Evolutionary conservation across 495 filamentous ascomycete species (phyloP).

Genomic region (Bacidia gigantensis): DNA sequence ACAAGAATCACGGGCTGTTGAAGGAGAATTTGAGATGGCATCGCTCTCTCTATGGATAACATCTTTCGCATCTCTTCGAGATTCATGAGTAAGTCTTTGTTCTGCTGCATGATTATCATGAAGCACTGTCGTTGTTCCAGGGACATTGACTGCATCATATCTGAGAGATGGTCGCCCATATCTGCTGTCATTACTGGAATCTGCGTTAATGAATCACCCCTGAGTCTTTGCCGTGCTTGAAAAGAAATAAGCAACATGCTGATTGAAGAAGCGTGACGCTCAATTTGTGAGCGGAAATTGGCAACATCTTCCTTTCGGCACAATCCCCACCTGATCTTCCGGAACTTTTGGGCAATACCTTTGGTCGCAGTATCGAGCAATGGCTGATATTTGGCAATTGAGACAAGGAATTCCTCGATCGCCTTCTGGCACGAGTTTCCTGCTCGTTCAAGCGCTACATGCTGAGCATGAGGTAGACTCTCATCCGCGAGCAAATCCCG

Average conservation of each 20-base stretch:
- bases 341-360: slow-evolving; percentile 8
- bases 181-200: not conserved
- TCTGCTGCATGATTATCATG: slow-evolving; percentile 12
- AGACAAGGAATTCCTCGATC: slow-evolving; percentile 16
- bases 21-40: slow-evolving; percentile 18
- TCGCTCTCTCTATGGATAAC: slow-evolving; percentile 4
- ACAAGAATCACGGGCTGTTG: slow-evolving; percentile 19
- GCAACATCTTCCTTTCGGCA: slow-evolving; percentile 21
- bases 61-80: slow-evolving; percentile 13
- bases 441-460: slow-evolving; percentile 11
- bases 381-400: slow-evolving; percentile 16
- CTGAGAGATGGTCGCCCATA: slow-evolving; percentile 1
- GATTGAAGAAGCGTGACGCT: slow-evolving; percentile 20
- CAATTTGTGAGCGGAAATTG: slow-evolving; percentile 22
- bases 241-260: slow-evolving; percentile 24
- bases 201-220: not conserved
- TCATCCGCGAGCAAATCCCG: slow-evolving; percentile 12
- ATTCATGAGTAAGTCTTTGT: slow-evolving; percentile 14
- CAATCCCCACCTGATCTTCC: slow-evolving; percentile 24
- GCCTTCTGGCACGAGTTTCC: slow-evolving; percentile 11
- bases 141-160: slow-evolving; percentile 10
- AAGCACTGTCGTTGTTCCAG: slow-evolving; percentile 17
- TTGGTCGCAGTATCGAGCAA: slow-evolving; percentile 9
- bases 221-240: slow-evolving; percentile 11
- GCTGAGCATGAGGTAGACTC: slow-evolving; percentile 7